Base-by-base conservation (phyloP, 2,329 filamentous ascomycete species). In the Catunica adiposa region DNA sequence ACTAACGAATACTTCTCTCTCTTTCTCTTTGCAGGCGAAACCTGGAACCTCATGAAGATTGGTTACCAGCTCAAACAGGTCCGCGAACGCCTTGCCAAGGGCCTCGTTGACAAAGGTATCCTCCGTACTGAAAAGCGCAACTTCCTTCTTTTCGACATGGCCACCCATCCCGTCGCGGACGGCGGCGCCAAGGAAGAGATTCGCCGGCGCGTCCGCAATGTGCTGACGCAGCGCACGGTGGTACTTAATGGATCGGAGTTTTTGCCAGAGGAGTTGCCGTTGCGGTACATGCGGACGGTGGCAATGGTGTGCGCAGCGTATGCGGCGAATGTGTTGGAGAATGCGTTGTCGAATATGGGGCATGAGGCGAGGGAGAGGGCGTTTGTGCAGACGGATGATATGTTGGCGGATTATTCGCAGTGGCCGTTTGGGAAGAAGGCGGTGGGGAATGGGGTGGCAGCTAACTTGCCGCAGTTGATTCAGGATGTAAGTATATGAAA, bases 11-110 rank as follows among this genome's bases (percentile, higher is more conserved):
- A 14, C 54, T 25, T 58, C 53, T 51, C 22, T 22, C 11, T 23
- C 29, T 22, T 42, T 66, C 23, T 11, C 34, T 53, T 17, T 20
- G 25, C 34, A 97, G 90, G 92, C 68, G 92, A 98, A 71, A 98
- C 92, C 56, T 98, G 92, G 92, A 98, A 98, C 68, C 74, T 98
- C 61, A 97, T 98, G 92, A 98, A 98, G 76, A 98, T 98, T 64
- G 92, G 92, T 68, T 98, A 98, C 71, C 92, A 98, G 74, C 79
- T 98, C 63, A 98, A 98, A 74, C 92, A 98, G 77, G 92, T 98
- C 58, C 89, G 92, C 67, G 92, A 98, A 74, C 86, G 92, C 57
- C 79, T 98, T 57, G 90, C 89, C 65, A 98, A 98, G 72, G 92
- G 92, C 34, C 80, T 98, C 48, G 92, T 98, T 61, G 92, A 98